A percentile compares a stretch with the other conserved stretches of the same genome.
phyloP scores from a whole-genome alignment of 1,284 basidiomycete genomes.

The Cutaneotrichosporon spelunceum region DNA sequence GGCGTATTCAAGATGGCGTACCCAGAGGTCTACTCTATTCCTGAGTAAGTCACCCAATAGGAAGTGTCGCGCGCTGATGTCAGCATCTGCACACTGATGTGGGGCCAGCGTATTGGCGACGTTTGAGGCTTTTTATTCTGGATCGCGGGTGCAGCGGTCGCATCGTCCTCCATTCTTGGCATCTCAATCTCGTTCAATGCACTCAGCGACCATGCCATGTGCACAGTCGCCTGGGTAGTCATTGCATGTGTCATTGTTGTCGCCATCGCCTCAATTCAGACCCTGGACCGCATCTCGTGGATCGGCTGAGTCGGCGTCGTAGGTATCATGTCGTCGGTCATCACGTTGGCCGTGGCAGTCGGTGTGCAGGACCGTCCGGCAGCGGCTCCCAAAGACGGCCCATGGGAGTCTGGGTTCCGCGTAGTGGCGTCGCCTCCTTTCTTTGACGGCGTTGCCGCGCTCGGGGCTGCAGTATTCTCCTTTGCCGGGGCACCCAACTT shows the following conservation, averaged over 20 bases:
- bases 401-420: conserved; percentile 35
- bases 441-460: conserved; percentile 28
- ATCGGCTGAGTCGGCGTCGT: conserved; percentile 40
- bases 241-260: conserved; percentile 26
- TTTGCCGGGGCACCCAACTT: conserved; percentile 33
- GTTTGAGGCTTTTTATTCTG: conserved; percentile 34
- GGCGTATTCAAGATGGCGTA: conserved; percentile 34
- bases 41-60: too few species aligned
- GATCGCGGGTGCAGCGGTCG: conserved; percentile 24
- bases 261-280: conserved; percentile 36
- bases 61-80: too few species aligned
- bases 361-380: conserved; percentile 42
- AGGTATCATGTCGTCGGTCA: conserved; percentile 35
- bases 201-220: conserved; percentile 35
- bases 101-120: conserved; percentile 30
- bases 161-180: conserved; percentile 15
- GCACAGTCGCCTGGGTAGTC: conserved; percentile 36
- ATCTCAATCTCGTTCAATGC: conserved; percentile 37
- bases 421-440: conserved; percentile 27
- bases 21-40: conserved; percentile 41
- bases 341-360: conserved; percentile 38
- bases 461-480: conserved; percentile 22
- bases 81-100: too few species aligned
- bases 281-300: conserved; percentile 37
- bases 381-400: conserved; percentile 33